Evolutionary conservation across 306 rosid genomes (phyloP), one percentile per base, ranked within the genome.

Genomic region (Trifolium subterraneum): DNA sequence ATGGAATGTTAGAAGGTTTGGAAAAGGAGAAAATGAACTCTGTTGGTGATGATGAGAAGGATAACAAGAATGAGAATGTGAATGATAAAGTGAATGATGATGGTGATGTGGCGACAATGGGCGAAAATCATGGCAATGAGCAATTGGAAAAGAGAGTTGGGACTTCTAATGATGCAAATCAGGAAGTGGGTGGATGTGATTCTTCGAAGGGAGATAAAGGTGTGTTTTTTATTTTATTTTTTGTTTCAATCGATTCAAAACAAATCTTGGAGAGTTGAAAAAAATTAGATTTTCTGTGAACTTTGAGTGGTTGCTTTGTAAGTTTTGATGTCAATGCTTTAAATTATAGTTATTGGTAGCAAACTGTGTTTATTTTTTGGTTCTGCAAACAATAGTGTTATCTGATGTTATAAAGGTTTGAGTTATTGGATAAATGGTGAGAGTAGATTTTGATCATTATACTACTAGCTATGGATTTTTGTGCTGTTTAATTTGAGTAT

Each of bases 201-300:
- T 52, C 74, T 58, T 50, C 72, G 11, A 50, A 72, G 19, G 71
- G 45, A 29, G 79, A 25, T 33, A 73, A 72, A 80, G 92, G 92
- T 87, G 7, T 27, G 10, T 33, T 55, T 50, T 36, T 38, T 41
- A 10, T 38, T 45, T 56, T 47, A 13, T 16, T 51, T 55, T 44
- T 15, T 11, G 27, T 29, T 31, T 69, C 45, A 33, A 18, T 72
- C 18, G 18, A 35, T 33, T 47, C 36, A 62, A 73, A 48, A 61
- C 71, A 33, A 47, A 14, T 27, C 7, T 31, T 29, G 10, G 38
- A 48, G 33, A 18, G 52, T 47, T 73, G 38, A 23, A 59, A 73
- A 73, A 22, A 0, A 23, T 66, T n/a, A 9, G 27, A 9, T 50
- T 22, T 66, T 66, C 2, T 70, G 27, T 38, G 6, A 54, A 44